A percentile compares a stretch with the other conserved stretches of the same genome.
phyloP scores from a whole-genome alignment of 257 asterid genomes.

The Euphrasia confusa region DNA sequence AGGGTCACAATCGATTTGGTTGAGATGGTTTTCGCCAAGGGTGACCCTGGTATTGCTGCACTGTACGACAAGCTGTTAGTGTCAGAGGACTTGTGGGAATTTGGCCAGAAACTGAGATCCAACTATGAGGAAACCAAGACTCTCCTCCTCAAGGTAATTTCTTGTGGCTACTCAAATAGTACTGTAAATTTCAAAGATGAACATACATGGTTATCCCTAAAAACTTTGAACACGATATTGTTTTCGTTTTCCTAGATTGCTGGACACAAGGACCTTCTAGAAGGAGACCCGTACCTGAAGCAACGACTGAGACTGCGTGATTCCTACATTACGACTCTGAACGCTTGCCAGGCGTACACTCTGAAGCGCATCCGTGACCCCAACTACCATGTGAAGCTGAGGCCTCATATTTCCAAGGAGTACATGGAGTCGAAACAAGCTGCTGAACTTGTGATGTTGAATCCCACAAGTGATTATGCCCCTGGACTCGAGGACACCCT shows the following conservation, averaged over 20 bases:
- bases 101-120: constrained; percentile 45
- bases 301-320: constrained; percentile 48
- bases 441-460: constrained; percentile 52
- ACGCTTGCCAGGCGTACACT: constrained; percentile 56
- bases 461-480: constrained; percentile 59
- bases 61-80: constrained; percentile 56
- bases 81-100: constrained; percentile 42
- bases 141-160: constrained; percentile 48
- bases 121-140: constrained; percentile 53
- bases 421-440: constrained; percentile 40
- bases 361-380: constrained; percentile 60
- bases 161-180: not conserved
- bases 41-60: constrained; percentile 58
- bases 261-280: constrained; percentile 55
- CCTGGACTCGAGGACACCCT: constrained; percentile 73
- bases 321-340: constrained; percentile 56
- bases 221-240: too few species aligned
- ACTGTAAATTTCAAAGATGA: not conserved
- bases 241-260: constrained; percentile 39
- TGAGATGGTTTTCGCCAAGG: constrained; percentile 72
- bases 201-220: too few species aligned
- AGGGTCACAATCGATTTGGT: constrained; percentile 57
- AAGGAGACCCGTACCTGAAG: constrained; percentile 60
- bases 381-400: constrained; percentile 43
- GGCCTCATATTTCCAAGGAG: constrained; percentile 53